These are phyloP conservation scores for Arthrobotrys conoides DNA, from an alignment of 2,329 filamentous ascomycete species.

Conservation along the genomic window DNA sequence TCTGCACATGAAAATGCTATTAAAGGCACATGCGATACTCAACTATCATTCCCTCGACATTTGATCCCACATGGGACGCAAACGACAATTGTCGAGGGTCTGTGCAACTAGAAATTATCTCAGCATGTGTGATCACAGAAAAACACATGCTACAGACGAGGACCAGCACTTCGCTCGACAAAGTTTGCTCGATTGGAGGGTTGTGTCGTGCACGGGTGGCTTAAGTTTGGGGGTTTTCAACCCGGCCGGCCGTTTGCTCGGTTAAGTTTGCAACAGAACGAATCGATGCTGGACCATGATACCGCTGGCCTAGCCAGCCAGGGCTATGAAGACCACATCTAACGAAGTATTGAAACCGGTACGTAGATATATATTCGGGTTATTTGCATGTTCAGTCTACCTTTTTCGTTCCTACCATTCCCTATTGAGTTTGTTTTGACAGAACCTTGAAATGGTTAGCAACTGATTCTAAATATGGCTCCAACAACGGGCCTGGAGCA, in stretches of 20 bases:
- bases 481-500: background rate
- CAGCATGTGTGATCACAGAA: background rate
- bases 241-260: constrained; percentile 4
- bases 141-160: constrained; percentile 6
- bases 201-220: background rate
- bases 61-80: constrained; percentile 17
- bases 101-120: background rate
- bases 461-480: background rate
- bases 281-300: background rate
- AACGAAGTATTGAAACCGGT: background rate
- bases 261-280: background rate
- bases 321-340: too few species aligned
- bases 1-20: background rate
- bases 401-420: background rate
- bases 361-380: background rate
- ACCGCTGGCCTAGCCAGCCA: background rate
- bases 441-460: background rate
- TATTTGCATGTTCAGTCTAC: background rate
- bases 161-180: background rate
- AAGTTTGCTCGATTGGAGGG: background rate
- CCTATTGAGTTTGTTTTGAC: background rate
- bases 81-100: background rate
- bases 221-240: background rate
- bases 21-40: background rate
- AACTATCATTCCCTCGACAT: background rate